Evolutionary conservation across 2,329 filamentous ascomycete species (phyloP).

Genomic region (Acrocalymma vagum): DNA sequence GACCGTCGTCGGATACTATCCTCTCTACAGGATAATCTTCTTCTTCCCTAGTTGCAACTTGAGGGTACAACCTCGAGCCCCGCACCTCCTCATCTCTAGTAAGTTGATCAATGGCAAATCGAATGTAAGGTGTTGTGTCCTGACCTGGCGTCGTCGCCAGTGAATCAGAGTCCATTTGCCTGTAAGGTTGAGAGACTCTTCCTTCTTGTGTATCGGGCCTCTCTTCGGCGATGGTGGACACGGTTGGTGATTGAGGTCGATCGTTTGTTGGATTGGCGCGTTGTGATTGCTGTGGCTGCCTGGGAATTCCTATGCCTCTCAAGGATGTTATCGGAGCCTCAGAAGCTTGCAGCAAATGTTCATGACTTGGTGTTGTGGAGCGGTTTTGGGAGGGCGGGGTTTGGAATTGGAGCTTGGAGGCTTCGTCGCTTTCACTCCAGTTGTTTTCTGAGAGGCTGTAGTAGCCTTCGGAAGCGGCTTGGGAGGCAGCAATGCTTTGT

Average conservation of each 20-base stretch:
- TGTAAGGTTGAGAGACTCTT: constrained; percentile 25
- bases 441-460: constrained; percentile 55
- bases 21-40: constrained; percentile 61
- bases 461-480: constrained; percentile 60
- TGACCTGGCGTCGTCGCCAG: constrained; percentile 67
- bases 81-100: constrained; percentile 75
- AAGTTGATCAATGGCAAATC: constrained; percentile 87
- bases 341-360: constrained; percentile 38
- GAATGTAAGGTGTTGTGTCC: constrained; percentile 87
- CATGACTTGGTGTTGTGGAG: constrained; percentile 47
- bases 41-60: constrained; percentile 26
- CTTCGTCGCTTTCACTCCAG: constrained; percentile 48
- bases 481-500: constrained; percentile 57
- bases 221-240: constrained; percentile 45
- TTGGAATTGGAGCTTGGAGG: constrained; percentile 35
- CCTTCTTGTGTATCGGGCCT: constrained; percentile 34
- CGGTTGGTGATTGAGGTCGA: constrained; percentile 31
- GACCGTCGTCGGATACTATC: constrained; percentile 52
- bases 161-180: constrained; percentile 43
- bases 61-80: constrained; percentile 60
- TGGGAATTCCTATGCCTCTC: constrained; percentile 40
- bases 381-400: constrained; percentile 45
- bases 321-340: constrained; percentile 41
- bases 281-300: constrained; percentile 27
- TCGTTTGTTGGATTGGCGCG: constrained; percentile 21